A percentile compares a stretch with the other conserved stretches of the same genome.
These are phyloP conservation scores for Penicillium sp. DNA, from an alignment of 2,329 filamentous ascomycete genomes.

Conservation along the genomic window DNA sequence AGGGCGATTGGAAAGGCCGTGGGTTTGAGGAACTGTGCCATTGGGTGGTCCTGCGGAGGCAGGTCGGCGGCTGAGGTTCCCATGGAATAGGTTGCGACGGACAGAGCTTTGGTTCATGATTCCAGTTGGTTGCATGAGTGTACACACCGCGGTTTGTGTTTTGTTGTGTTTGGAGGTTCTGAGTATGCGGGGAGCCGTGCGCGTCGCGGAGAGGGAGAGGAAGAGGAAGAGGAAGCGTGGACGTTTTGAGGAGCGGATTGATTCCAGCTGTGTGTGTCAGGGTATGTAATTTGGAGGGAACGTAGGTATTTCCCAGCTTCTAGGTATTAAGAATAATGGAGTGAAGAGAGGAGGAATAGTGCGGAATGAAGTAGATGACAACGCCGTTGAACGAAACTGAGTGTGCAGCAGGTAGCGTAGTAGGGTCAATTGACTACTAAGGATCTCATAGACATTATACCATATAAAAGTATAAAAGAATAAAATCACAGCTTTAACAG, in stretches of 20 bases:
- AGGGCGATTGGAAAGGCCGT: conserved; percentile 22
- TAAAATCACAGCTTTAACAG: neutral
- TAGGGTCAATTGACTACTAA: neutral
- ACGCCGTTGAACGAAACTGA: neutral
- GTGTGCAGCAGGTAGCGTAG: too few species aligned
- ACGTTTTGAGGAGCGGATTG: neutral
- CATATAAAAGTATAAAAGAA: neutral
- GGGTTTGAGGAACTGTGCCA: conserved; percentile 15
- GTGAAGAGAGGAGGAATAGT: neutral
- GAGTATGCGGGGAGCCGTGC: neutral
- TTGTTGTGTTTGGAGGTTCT: neutral
- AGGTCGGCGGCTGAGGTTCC: conserved; percentile 44
- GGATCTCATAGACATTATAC: neutral
- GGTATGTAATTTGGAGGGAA: neutral
- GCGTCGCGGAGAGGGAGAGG: neutral
- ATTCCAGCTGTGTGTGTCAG: neutral
- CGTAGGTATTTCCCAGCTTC: neutral
- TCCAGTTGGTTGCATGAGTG: neutral
- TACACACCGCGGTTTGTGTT: neutral
- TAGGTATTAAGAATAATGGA: conserved; percentile 3
- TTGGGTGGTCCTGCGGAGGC: conserved; percentile 31
- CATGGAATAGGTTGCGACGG: conserved; percentile 46
- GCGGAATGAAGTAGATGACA: conserved; percentile 4
- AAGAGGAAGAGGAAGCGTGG: neutral
- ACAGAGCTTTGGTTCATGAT: conserved; percentile 37